Base-by-base conservation (phyloP, 192 early-diverging fungal genomes). In the Funneliformis geosporum region DNA sequence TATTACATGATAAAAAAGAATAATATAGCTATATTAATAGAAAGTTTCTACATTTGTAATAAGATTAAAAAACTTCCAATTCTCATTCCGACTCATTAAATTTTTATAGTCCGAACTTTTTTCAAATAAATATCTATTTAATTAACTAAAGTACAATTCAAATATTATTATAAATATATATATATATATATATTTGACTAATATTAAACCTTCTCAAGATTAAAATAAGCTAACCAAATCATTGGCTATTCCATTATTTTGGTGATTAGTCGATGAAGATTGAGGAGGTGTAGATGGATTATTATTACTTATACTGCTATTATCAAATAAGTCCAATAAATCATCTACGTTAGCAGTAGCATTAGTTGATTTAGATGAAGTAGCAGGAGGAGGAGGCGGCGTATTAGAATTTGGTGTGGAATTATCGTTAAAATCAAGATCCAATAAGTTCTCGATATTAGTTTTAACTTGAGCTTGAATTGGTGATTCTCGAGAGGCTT, bases 371-470 rank as follows among this genome's bases (percentile, higher is more conserved):
- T 10, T 28, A 10, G 77, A 25, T 21, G 66, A 21, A 11, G 62
- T 39, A 0, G 65, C 2, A 55, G n/a, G 18, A 40, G 77, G 43
- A 0, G 65, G 0, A 55, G n/a, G 18, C 23, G 77, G 43, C 39
- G 77, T 27, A 55, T 10, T 72, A 12, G 44, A 27, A 47, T 47
- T 14, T 59, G 47, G 18, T 18, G 75, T 42, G 10, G 27, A 16
- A 47, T 27, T 21, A 69, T 70, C 67, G 25, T 23, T 61, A 39
- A 79, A 79, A 59, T 79, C 77, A 46, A 79, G 46, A 79, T 79
- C 77, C 39, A 79, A 79, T 38, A 79, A 40, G 38, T 79, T 79
- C 10, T 79, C 77, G 47, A 77, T 67, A 47, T 77, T 77, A 8
- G 40, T 33, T 69, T 79, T 46, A 38, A 46, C 44, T 70, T 79